Evolutionary conservation across 305 asterid species (phyloP).

Genomic region (Solanum aculeatissimum): DNA sequence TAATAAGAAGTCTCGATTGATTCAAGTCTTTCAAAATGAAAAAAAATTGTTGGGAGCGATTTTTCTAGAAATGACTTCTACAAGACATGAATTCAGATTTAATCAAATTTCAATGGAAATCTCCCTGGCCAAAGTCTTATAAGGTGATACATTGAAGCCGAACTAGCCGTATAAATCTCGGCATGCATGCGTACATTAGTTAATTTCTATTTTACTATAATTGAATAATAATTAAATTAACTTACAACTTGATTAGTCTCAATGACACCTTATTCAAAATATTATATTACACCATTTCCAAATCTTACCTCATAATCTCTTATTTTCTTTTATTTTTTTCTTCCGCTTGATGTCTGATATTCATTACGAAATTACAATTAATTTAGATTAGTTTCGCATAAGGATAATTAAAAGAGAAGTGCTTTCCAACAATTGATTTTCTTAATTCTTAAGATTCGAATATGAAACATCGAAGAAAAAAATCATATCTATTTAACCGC

Average conservation of each 20-base stretch:
- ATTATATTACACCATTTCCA: background rate
- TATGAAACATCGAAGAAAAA: background rate
- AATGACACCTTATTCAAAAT: background rate
- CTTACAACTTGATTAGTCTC: background rate
- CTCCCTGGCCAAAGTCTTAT: background rate
- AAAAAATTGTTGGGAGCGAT: background rate
- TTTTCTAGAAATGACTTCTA: fast-evolving
- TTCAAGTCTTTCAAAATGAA: background rate
- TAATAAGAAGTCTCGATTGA: fast-evolving
- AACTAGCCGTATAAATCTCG: background rate
- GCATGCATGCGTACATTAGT: background rate
- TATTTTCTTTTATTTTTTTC: background rate
- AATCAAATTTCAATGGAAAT: fast-evolving
- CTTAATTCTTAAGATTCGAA: background rate
- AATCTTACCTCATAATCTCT: background rate
- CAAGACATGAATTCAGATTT: fast-evolving
- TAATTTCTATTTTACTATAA: background rate
- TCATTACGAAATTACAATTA: fast-evolving
- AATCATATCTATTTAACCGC: background rate
- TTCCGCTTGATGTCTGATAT: no score
- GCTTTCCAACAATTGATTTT: background rate
- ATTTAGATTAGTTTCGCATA: background rate
- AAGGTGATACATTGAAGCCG: background rate
- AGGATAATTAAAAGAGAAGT: background rate
- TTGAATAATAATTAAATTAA: background rate